Evolutionary conservation across 2,329 filamentous ascomycete genomes (phyloP), one percentile per base, ranked within the genome.

Genomic region (Xylariaceae sp.): DNA sequence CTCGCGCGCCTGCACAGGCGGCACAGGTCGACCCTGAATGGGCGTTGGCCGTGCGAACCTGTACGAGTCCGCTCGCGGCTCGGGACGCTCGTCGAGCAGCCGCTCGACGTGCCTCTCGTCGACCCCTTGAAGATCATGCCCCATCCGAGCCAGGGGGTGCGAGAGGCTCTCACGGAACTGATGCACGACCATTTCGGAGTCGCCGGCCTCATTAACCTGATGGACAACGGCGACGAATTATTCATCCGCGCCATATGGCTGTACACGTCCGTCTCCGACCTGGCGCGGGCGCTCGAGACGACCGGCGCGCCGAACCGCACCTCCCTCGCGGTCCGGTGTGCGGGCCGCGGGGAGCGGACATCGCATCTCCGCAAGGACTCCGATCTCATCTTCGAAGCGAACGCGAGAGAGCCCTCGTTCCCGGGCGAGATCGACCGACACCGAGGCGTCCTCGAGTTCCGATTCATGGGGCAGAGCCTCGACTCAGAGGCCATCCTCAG

Each of bases 371-470:
- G 33, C 31, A 1, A 14, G 8, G 14, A 2, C 11, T 6, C 12
- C 14, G 34, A 37, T 7, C 23, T 9, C 12, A 12, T 14, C 1
- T 8, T 6, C 11, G 21, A 16, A 4, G 28, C 14, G 16, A 39
- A 56, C 36, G 14, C 24, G 17, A 29, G 8, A 9, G 26, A 33
- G 28, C 46, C 53, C 14, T 17, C 29, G 14, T 36, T 33, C 19
- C 56, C 47, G 46, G 7, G 24, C 31, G 34, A 56, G 4, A 40
- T 62, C 33, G 64, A 66, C 24, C 17, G 11, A 1, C 12, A 47
- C 11, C 61, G 64, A 11, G 63, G 65, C 7, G 61, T 61, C 6
- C n/a, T 66, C 48, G 61, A 66, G 56, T 66, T 67, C 61, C 62
- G 61, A 7, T 21, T 53, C 33, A 54, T 33, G 54, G 56, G 54